These are phyloP conservation scores for Erythrophleum ivorense DNA, from an alignment of 331 rosid genomes.

Conservation along the genomic window DNA sequence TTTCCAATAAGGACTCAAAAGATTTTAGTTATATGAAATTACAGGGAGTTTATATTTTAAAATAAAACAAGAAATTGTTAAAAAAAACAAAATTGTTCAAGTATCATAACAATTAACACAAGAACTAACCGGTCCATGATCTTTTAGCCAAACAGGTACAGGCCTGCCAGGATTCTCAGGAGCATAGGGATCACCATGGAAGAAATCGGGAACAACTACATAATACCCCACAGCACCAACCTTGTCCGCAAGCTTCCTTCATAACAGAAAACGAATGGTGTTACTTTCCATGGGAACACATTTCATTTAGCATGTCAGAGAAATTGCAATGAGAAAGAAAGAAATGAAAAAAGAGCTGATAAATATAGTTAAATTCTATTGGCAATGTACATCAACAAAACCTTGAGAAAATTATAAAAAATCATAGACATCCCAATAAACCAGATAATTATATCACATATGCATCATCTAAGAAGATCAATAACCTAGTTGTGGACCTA, in stretches of 20 bases:
- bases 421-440: not conserved
- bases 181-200: constrained; percentile 57
- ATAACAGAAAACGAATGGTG: constrained; percentile 17
- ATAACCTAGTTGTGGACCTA: not conserved
- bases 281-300: constrained; percentile 19
- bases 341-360: not conserved
- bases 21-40: not conserved
- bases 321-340: not conserved
- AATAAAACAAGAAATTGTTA: not conserved
- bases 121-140: constrained; percentile 60
- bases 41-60: not conserved
- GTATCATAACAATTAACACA: not conserved
- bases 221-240: constrained; percentile 67
- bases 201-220: constrained; percentile 66
- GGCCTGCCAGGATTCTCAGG: constrained; percentile 41
- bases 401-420: constrained; percentile 8
- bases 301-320: not conserved
- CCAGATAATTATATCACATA: constrained; percentile 1
- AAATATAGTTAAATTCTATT: constrained; percentile 15
- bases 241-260: constrained; percentile 77
- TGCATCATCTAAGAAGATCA: constrained; percentile 2
- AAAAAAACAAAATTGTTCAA: not conserved
- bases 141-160: constrained; percentile 47
- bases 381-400: constrained; percentile 12
- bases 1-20: not conserved